Evolutionary conservation across 768 basidiomycete species (phyloP), one percentile per base, ranked within the genome.

Genomic region (Gloeopeniophorella convolvens): DNA sequence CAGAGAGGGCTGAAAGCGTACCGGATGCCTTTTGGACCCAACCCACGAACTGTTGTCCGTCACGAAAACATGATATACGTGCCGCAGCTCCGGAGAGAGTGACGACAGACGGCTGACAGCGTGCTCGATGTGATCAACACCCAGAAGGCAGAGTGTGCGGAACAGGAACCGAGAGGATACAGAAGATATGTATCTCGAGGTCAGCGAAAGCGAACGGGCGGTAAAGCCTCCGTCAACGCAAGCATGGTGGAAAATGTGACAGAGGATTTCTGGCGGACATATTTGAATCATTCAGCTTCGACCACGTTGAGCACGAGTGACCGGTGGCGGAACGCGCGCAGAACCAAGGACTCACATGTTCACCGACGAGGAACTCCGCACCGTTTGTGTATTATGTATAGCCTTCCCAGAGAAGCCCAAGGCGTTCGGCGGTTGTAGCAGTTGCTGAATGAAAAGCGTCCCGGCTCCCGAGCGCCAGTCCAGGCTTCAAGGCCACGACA

Each of bases 31-130:
- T 13, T 13, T n/a, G 43, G 36, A 18, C 18, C 23, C 28, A 15
- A 33, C 20, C n/a, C 40, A 15, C 15, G 27, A 27, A 42, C 13
- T 16, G 23, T 9, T 23, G 23, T 55, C 54, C n/a, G 44, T 15
- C 5, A 51, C 33, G 26, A 55, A 46, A 39, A 55, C 49, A 39
- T 55, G 48, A 27, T 33, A 31, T 27, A 55, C 54, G n/a, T 27
- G 39, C 13, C 50, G 36, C 10, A 41, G 39, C 18, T 24, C 15
- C 12, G 44, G 30, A 18, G 54, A 44, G n/a, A 55, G 50, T 3
- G 54, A 16, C 9, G 40, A 30, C 24, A 55, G 45, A 18, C 33
- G 40, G 21, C 11, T 12, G 34, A 45, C 32, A 30, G 44, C 54
- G 8, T 16, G 36, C 20, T 50, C 23, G 1, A 55, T 28, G 13